A percentile compares a stretch with the other conserved stretches of the same genome.
Conservation (phyloP, 441 rosid species). For the Daphne laureola region DNA sequence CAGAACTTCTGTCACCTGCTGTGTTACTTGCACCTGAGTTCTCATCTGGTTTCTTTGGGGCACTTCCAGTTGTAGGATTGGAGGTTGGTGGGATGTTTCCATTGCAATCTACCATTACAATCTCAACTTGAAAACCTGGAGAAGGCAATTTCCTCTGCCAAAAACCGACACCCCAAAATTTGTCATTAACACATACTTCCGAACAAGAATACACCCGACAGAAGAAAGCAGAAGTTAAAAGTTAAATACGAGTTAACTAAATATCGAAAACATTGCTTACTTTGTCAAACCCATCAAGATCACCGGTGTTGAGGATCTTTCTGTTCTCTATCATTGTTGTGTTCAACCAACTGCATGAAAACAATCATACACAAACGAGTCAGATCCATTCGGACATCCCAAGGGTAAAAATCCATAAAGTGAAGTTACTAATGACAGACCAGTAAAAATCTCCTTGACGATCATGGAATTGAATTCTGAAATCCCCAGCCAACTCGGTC, state of each 20-base stretch:
- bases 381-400: constrained; percentile 11
- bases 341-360: constrained; percentile 75
- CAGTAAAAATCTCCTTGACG: constrained; percentile 99
- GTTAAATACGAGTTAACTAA: too few relatives aligned
- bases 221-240: too few relatives aligned
- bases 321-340: constrained; percentile 92
- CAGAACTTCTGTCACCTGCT: constrained; percentile 23
- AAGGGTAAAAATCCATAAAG: constrained; percentile 4
- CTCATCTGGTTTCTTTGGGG: constrained; percentile 29
- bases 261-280: constrained; percentile 23
- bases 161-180: not conserved
- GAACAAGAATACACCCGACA: too few relatives aligned
- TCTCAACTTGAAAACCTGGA: constrained; percentile 92
- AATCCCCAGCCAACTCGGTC: constrained; percentile 82
- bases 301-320: constrained; percentile 52
- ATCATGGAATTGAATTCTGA: constrained; percentile 92
- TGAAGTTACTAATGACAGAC: constrained; percentile 30
- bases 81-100: constrained; percentile 25
- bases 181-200: not conserved
- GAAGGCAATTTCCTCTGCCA: constrained; percentile 94
- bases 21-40: constrained; percentile 32
- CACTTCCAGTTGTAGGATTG: constrained; percentile 24
- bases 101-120: constrained; percentile 67
- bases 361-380: constrained; percentile 2
- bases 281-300: constrained; percentile 92